A percentile compares a stretch with the other conserved stretches of the same genome.
Evolutionary conservation across 176 grass and related monocot genomes (phyloP).

Genomic region (Eremochloa ophiuroides): DNA sequence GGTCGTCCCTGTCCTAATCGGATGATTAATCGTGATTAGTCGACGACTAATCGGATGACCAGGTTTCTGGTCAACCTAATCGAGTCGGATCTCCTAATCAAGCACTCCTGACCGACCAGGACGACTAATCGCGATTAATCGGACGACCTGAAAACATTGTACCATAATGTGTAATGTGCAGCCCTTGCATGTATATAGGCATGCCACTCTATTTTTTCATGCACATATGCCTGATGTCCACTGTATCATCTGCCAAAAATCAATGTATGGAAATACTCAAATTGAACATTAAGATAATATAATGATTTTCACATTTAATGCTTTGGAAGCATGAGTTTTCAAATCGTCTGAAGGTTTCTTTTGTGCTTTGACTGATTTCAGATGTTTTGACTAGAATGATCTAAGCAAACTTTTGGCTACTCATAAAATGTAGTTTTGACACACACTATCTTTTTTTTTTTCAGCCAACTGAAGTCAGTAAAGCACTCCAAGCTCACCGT

Average conservation of each 20-base stretch:
- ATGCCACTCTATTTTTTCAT: background rate
- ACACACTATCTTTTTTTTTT: background rate
- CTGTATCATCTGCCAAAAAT: background rate
- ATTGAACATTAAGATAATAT: background rate
- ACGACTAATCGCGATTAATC: too few relatives aligned
- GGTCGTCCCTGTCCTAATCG: too few relatives aligned
- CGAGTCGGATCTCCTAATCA: too few relatives aligned
- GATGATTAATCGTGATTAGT: too few relatives aligned
- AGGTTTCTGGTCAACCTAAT: too few relatives aligned
- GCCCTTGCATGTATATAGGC: background rate
- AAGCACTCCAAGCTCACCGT: conserved; percentile 42
- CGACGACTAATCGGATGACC: too few relatives aligned
- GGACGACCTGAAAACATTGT: too few relatives aligned
- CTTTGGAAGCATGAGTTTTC: background rate
- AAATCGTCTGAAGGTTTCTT: background rate
- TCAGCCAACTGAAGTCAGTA: conserved; percentile 60
- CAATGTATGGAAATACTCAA: background rate
- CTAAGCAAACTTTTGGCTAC: background rate
- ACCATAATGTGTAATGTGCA: background rate
- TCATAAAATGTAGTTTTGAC: conserved; percentile 1
- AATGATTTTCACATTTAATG: background rate
- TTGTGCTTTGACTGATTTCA: background rate
- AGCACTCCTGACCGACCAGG: too few relatives aligned
- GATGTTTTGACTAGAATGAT: background rate
- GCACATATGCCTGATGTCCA: background rate